Evolutionary conservation across 306 rosid species (phyloP).

Genomic region (Prunus mira): DNA sequence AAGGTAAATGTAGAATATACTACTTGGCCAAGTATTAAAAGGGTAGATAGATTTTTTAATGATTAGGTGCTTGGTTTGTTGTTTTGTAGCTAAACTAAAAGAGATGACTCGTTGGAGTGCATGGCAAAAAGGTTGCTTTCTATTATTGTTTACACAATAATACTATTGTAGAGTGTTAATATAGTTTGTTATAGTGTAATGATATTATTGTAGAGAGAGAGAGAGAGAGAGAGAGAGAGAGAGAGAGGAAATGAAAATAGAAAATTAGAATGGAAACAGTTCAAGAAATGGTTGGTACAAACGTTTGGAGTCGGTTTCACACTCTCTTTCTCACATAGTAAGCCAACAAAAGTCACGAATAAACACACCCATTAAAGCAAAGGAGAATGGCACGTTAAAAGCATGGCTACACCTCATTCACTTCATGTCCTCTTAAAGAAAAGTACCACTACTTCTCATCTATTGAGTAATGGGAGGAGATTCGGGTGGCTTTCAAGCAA

Average conservation of each 20-base stretch:
- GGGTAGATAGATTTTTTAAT: background rate
- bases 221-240: background rate
- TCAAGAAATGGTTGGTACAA: constrained; percentile 39
- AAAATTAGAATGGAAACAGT: constrained; percentile 3
- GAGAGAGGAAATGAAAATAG: constrained; percentile 8
- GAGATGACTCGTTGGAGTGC: constrained; percentile 7
- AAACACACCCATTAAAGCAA: constrained; percentile 36
- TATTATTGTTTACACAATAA: background rate
- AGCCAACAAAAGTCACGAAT: constrained; percentile 37
- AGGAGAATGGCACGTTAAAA: constrained; percentile 52
- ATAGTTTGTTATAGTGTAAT: background rate
- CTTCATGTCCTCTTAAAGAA: constrained; percentile 32
- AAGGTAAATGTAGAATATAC: background rate
- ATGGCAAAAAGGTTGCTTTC: background rate
- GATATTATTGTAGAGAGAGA: constrained; percentile 1
- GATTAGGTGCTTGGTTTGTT: constrained; percentile 20
- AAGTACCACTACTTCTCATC: constrained; percentile 21
- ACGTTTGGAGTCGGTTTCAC: constrained; percentile 41
- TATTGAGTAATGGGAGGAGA: constrained; percentile 32
- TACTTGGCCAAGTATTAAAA: background rate
- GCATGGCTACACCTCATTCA: constrained; percentile 38
- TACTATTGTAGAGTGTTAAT: constrained; percentile 1
- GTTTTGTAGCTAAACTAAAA: constrained; percentile 18
- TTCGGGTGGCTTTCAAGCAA: constrained; percentile 45
- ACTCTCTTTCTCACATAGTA: constrained; percentile 29